Conservation (phyloP, 2,329 filamentous ascomycete species). For the Dactylella cylindrospora region DNA sequence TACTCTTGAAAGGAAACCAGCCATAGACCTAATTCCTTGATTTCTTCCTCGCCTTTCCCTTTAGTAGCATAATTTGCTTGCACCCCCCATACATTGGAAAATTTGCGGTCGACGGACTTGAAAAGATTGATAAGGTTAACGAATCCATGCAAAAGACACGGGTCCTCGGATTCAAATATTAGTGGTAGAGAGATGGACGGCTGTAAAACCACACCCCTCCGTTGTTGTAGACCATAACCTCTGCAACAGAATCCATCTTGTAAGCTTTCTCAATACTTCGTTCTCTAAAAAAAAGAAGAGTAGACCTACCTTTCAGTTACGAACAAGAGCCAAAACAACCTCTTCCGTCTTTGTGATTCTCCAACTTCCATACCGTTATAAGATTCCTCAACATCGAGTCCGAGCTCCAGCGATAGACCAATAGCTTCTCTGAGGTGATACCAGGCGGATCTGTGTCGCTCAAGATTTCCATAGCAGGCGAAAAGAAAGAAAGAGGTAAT, state of each 20-base stretch:
- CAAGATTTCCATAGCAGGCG: not conserved
- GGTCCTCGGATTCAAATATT: slow-evolving; percentile 2
- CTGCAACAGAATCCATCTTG: not conserved
- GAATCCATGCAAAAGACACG: not conserved
- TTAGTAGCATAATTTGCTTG: not conserved
- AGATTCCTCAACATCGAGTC: not conserved
- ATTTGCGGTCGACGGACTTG: slow-evolving; percentile 1
- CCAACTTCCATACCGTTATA: not conserved
- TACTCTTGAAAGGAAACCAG: slow-evolving; percentile 4
- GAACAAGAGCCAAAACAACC: slow-evolving; percentile 3
- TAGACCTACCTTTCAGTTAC: slow-evolving; percentile 4
- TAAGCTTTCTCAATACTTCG: no score
- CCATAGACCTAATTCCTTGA: not conserved
- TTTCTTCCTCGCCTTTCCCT: not conserved
- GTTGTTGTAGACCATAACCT: not conserved
- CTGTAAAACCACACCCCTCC: not conserved
- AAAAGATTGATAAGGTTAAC: slow-evolving; percentile 7
- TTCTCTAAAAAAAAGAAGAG: no score
- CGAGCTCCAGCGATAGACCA: not conserved
- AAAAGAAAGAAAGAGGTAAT: slow-evolving; percentile 7
- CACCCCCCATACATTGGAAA: not conserved
- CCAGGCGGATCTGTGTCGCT: slow-evolving; percentile 2
- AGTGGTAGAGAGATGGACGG: slow-evolving; percentile 2
- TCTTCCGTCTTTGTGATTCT: slow-evolving; percentile 2
- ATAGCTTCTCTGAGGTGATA: slow-evolving; percentile 5